Evolutionary conservation across 176 grass and related monocot genomes (phyloP).

Genomic region (Hyparrhenia diplandra): DNA sequence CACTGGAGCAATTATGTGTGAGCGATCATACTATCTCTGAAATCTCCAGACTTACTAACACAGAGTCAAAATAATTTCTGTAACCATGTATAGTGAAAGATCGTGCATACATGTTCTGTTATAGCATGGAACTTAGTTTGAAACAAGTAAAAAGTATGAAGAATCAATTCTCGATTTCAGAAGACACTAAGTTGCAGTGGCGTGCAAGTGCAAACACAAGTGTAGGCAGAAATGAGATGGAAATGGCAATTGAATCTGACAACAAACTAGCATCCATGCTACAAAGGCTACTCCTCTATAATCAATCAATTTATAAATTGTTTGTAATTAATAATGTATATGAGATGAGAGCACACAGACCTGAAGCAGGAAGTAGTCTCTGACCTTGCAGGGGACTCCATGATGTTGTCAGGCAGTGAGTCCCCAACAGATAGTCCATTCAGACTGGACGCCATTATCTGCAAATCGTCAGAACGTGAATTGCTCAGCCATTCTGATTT

Average conservation of each 20-base stretch:
- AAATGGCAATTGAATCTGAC: not conserved
- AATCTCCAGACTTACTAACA: no score
- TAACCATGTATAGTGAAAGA: no score
- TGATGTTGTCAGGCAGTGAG: conserved; percentile 68
- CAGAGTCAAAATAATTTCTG: no score
- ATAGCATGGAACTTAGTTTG: not conserved
- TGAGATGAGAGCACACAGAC: conserved; percentile 26
- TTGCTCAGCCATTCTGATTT: not conserved
- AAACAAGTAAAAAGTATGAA: no score
- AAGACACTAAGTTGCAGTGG: no score
- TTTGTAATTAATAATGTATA: not conserved
- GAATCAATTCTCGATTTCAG: no score
- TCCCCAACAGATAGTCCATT: conserved; percentile 97
- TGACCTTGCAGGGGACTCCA: conserved; percentile 83
- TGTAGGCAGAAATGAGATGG: not conserved
- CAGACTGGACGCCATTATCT: conserved; percentile 45
- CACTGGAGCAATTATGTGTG: no score
- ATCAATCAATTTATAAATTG: not conserved
- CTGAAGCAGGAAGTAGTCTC: conserved; percentile 52
- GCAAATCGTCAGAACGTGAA: not conserved
- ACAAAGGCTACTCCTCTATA: not conserved
- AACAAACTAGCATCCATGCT: not conserved
- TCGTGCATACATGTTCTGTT: not conserved
- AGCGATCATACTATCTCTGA: no score
- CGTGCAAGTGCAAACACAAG: not conserved